Conservation (phyloP, 257 asterid genomes). For the Salvia rosmarinus region DNA sequence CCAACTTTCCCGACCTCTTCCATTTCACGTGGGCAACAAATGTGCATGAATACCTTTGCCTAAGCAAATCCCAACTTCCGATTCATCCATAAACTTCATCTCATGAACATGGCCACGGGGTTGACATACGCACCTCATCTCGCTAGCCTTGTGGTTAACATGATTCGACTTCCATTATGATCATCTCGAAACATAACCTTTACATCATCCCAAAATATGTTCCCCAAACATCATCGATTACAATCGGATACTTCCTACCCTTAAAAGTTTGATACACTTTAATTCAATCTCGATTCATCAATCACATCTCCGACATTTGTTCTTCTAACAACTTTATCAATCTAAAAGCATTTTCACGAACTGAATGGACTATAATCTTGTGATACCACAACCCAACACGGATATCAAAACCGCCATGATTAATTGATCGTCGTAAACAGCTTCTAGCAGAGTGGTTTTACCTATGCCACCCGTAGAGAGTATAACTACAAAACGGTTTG, state of each 20-base stretch:
- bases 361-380: constrained; percentile 4
- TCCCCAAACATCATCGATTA: constrained; percentile 19
- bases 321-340: not conserved
- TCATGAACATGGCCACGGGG: not conserved
- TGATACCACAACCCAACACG: constrained; percentile 8
- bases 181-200: not conserved
- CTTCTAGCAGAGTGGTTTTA: constrained; percentile 12
- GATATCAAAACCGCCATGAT: not conserved
- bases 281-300: not conserved
- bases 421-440: not conserved
- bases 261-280: not conserved
- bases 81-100: not conserved
- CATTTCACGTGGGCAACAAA: not conserved
- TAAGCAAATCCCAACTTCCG: constrained; percentile 21
- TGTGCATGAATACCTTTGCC: not conserved
- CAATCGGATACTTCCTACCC: constrained; percentile 13
- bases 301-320: not conserved
- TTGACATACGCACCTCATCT: not conserved
- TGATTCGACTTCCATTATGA: not conserved
- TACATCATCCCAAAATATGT: not conserved
- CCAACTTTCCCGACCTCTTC: not conserved
- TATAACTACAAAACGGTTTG: no score
- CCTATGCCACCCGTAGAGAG: not conserved
- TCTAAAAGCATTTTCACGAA: not conserved
- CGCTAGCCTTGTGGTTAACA: not conserved